Evolutionary conservation across 768 basidiomycete species (phyloP).

Genomic region (Tylopilus sp.): DNA sequence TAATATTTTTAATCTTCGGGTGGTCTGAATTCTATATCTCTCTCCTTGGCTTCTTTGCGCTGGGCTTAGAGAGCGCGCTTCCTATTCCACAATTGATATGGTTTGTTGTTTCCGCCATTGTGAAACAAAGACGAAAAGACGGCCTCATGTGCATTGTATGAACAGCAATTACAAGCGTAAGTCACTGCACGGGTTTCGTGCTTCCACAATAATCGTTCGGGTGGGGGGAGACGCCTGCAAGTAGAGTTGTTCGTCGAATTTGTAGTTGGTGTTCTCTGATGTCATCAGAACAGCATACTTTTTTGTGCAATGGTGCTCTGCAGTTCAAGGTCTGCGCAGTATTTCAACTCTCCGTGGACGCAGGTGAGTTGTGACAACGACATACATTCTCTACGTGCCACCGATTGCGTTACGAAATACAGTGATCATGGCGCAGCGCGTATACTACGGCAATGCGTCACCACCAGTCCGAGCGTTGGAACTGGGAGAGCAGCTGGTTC

Average conservation of each 20-base stretch:
- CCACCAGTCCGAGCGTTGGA: slow-evolving; percentile 49
- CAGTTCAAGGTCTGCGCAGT: slow-evolving; percentile 83
- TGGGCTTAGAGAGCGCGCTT: slow-evolving; percentile 83
- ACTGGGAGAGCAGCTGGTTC: slow-evolving; percentile 59
- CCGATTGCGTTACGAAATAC: slow-evolving; percentile 14
- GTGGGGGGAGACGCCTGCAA: slow-evolving; percentile 83
- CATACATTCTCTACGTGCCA: slow-evolving; percentile 4
- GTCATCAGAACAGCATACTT: slow-evolving; percentile 68
- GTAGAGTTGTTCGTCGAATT: slow-evolving; percentile 37
- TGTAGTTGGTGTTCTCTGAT: slow-evolving; percentile 14
- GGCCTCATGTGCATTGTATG: slow-evolving; percentile 18
- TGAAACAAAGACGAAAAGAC: slow-evolving; percentile 3
- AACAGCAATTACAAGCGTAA: slow-evolving; percentile 73
- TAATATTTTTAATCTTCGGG: slow-evolving; percentile 72
- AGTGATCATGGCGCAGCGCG: slow-evolving; percentile 72
- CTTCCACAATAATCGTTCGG: slow-evolving; percentile 82
- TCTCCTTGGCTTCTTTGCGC: slow-evolving; percentile 68
- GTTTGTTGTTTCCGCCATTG: slow-evolving; percentile 33
- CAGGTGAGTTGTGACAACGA: slow-evolving; percentile 45
- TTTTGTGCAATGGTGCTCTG: slow-evolving; percentile 66
- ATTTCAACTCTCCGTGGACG: slow-evolving; percentile 78
- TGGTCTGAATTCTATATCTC: slow-evolving; percentile 56
- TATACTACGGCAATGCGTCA: slow-evolving; percentile 70
- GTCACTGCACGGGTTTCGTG: slow-evolving; percentile 81
- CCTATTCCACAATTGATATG: slow-evolving; percentile 83